These are phyloP conservation scores for Trichomonas vaginalis DNA, from an alignment of 208 protist species.

Conservation along the genomic window DNA sequence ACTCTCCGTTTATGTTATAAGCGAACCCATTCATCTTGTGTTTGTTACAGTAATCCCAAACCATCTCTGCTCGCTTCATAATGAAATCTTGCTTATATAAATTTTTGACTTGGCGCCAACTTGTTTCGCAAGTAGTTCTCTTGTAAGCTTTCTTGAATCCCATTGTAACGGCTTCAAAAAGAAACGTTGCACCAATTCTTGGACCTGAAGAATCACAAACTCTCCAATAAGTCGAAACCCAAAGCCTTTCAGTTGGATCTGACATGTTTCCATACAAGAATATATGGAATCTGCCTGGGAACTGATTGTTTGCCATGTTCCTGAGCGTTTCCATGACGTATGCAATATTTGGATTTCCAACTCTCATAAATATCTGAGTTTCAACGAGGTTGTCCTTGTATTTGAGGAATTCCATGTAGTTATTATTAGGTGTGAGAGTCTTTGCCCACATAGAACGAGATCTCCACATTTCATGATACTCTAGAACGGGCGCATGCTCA, in stretches of 20 bases:
- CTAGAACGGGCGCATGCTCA: background rate
- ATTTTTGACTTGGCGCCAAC: background rate
- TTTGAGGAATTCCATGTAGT: background rate
- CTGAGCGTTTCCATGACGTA: background rate
- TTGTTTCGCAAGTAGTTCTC: background rate
- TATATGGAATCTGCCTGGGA: background rate
- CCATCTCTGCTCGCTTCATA: background rate
- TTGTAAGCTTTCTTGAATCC: background rate
- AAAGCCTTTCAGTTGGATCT: background rate
- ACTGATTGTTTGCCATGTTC: background rate
- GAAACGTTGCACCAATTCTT: background rate
- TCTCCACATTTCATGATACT: background rate
- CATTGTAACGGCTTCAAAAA: background rate
- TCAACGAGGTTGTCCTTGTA: background rate
- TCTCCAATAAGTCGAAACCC: background rate
- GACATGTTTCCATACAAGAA: background rate
- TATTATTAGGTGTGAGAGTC: background rate
- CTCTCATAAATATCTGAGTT: background rate
- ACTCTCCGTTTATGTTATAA: background rate
- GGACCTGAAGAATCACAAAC: background rate
- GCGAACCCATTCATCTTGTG: background rate
- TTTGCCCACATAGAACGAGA: background rate
- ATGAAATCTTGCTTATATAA: background rate
- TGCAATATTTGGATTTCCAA: background rate
- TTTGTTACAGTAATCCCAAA: background rate